Conservation (phyloP, 2,329 filamentous ascomycete species). For the Ascochyta koolunga region DNA sequence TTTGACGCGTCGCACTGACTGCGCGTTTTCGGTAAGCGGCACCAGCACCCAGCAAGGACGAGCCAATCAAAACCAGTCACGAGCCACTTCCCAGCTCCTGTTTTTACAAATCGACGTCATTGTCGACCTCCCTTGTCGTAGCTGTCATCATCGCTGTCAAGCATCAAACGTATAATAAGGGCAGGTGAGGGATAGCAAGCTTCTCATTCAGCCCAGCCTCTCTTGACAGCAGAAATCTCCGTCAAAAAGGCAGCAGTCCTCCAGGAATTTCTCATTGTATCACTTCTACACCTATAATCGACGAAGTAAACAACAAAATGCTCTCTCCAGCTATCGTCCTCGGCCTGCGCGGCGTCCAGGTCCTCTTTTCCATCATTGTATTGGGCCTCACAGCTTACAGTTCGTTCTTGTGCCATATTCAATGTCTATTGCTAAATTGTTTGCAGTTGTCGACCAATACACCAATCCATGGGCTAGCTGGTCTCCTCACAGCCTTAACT, state of each 20-base stretch:
- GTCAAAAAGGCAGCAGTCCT: slow-evolving; percentile 6
- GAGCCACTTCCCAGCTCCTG: slow-evolving; percentile 21
- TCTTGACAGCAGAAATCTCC: background rate
- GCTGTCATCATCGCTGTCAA: slow-evolving; percentile 28
- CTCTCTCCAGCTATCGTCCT: slow-evolving; percentile 54
- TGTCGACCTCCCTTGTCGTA: slow-evolving; percentile 13
- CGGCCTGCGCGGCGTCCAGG: slow-evolving; percentile 71
- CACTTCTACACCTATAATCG: background rate
- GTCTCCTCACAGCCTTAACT: slow-evolving; percentile 68
- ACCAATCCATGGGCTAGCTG: slow-evolving; percentile 55
- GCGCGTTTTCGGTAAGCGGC: slow-evolving; percentile 3
- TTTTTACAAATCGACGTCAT: slow-evolving; percentile 8
- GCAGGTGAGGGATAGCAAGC: slow-evolving; percentile 4
- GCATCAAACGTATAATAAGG: slow-evolving; percentile 25
- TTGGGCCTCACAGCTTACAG: slow-evolving; percentile 78
- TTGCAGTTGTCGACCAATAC: slow-evolving; percentile 56
- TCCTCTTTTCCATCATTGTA: slow-evolving; percentile 74
- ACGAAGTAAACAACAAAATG: slow-evolving; percentile 21
- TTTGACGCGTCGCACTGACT: background rate
- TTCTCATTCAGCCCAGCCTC: slow-evolving; percentile 5
- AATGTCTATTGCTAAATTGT: background rate
- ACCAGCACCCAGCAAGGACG: slow-evolving; percentile 9
- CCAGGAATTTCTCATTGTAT: background rate
- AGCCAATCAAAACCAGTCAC: slow-evolving; percentile 25
- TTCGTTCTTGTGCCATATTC: slow-evolving; percentile 49